Conservation (phyloP, 1,284 basidiomycete species). For the Xerocomus cyaneibrunnescens region DNA sequence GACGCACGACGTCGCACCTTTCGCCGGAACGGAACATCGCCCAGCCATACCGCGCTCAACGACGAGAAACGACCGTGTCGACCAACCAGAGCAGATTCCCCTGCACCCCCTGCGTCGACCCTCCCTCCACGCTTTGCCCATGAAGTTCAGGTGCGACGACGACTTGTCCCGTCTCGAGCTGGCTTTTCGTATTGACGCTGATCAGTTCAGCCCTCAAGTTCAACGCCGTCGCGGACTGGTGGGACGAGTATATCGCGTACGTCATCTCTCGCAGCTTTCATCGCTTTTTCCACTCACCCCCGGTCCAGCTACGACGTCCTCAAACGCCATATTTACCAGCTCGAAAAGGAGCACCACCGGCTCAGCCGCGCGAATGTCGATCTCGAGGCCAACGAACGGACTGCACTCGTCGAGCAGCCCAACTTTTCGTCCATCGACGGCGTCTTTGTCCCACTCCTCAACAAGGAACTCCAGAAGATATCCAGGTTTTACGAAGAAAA, state of each 20-base stretch:
- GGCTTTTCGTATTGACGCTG: background rate
- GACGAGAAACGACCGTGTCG: conserved; percentile 1
- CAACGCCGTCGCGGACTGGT: conserved; percentile 94
- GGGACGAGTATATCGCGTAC: conserved; percentile 88
- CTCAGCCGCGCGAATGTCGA: conserved; percentile 49
- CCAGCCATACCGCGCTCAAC: conserved; percentile 12
- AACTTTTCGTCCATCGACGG: conserved; percentile 47
- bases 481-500: conserved; percentile 78
- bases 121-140: conserved; percentile 39
- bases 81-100: conserved; percentile 28
- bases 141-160: conserved; percentile 56
- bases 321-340: conserved; percentile 84
- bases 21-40: background rate
- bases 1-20: background rate
- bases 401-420: conserved; percentile 47
- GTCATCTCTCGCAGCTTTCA: conserved; percentile 21
- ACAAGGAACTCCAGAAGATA: conserved; percentile 86
- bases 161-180: background rate
- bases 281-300: background rate
- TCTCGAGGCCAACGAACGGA: conserved; percentile 62
- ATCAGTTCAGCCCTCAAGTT: conserved; percentile 80
- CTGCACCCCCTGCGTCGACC: conserved; percentile 13
- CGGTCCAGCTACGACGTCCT: conserved; percentile 73
- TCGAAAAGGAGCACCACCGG: conserved; percentile 69
- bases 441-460: conserved; percentile 73